Evolutionary conservation across 129 eudicot genomes (phyloP).

Genomic region (Heracleum sosnowskyi): DNA sequence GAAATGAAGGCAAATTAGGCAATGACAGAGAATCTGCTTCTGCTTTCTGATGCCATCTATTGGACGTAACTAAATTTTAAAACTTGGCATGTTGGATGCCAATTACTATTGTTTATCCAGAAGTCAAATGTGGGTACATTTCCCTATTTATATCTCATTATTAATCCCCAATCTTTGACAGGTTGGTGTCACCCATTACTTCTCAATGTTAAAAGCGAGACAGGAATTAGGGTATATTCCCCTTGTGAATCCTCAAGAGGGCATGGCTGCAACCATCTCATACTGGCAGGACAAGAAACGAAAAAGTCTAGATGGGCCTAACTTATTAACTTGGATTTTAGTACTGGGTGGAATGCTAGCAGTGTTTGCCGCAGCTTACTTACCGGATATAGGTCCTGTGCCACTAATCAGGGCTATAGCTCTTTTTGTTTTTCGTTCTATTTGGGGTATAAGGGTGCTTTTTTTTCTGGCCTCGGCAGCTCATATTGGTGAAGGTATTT

Average conservation of each 20-base stretch:
- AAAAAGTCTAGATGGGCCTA: constrained; percentile 70
- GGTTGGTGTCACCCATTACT: constrained; percentile 89
- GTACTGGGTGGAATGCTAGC: constrained; percentile 52
- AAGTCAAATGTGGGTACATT: neutral
- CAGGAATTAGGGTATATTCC: constrained; percentile 78
- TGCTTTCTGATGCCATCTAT: neutral
- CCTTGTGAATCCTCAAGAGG: constrained; percentile 62
- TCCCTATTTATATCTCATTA: neutral
- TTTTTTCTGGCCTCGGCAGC: constrained; percentile 32
- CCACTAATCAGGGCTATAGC: constrained; percentile 39
- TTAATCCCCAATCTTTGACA: constrained; percentile 15
- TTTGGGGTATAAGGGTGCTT: constrained; percentile 32
- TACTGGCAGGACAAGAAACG: constrained; percentile 63
- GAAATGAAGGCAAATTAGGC: neutral
- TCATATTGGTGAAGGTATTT: constrained; percentile 67
- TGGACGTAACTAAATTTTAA: neutral
- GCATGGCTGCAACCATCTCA: constrained; percentile 70
- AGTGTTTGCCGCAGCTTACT: constrained; percentile 55
- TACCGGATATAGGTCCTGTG: constrained; percentile 66
- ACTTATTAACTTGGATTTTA: constrained; percentile 57
- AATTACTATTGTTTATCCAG: neutral
- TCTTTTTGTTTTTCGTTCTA: constrained; percentile 57
- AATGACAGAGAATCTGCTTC: neutral
- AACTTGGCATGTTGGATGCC: neutral
- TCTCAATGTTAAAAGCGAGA: constrained; percentile 67